Conservation (phyloP, 2,329 filamentous ascomycete genomes). For the Fusarium lyarnte region DNA sequence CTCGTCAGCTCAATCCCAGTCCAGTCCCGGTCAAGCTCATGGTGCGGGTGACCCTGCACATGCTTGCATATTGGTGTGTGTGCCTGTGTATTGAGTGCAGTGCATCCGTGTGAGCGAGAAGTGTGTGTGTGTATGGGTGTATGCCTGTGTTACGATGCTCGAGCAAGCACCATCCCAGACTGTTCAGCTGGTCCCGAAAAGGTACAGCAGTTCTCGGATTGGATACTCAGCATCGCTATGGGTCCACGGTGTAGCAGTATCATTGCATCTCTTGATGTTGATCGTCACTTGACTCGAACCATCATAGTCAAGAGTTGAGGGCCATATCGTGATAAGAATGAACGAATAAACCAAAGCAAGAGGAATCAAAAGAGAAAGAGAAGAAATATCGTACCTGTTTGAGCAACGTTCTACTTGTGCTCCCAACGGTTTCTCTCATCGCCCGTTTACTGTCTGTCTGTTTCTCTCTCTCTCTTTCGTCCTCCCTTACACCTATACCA, state of each 20-base stretch:
- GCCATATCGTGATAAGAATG: background rate
- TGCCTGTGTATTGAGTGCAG: background rate
- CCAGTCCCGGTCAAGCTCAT: background rate
- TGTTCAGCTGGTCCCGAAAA: constrained; percentile 8
- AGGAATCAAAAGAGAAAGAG: background rate
- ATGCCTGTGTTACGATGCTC: background rate
- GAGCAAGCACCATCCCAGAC: constrained; percentile 5
- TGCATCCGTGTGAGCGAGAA: background rate
- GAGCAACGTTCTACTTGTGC: constrained; percentile 24
- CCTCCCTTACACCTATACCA: background rate
- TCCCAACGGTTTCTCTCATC: constrained; percentile 22
- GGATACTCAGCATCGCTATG: background rate
- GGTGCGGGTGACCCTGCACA: constrained; percentile 4
- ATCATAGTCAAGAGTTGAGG: background rate
- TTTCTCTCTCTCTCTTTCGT: background rate
- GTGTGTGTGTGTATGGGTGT: background rate
- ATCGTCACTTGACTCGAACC: background rate
- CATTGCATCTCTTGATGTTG: background rate
- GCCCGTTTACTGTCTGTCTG: background rate
- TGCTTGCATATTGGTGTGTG: constrained; percentile 7
- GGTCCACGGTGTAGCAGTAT: background rate
- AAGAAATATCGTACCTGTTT: constrained; percentile 25
- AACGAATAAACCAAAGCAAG: background rate
- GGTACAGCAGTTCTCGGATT: constrained; percentile 18
- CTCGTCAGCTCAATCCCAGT: constrained; percentile 18